Conservation (phyloP, 2,329 filamentous ascomycete genomes). For the Calonectria fujianensis region DNA sequence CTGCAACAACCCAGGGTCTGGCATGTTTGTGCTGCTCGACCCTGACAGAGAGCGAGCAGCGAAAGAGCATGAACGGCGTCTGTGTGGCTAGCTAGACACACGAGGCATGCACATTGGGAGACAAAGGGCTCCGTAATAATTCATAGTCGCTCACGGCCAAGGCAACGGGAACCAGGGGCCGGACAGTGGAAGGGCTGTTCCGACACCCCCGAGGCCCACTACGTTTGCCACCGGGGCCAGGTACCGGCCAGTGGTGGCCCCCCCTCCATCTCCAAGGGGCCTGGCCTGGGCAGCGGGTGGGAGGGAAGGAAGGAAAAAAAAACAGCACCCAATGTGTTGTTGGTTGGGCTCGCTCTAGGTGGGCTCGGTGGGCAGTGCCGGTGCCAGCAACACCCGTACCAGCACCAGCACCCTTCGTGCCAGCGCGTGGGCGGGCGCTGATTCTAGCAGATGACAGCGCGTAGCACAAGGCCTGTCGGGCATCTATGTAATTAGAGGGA, state of each 20-base stretch:
- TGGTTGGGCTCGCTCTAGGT: constrained; percentile 31
- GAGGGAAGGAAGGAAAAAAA: neutral
- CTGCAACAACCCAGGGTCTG: constrained; percentile 3
- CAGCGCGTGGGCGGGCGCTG: neutral
- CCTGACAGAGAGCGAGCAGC: neutral
- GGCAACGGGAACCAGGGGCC: constrained; percentile 54
- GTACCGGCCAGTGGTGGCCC: constrained; percentile 41
- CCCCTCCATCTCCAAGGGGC: constrained; percentile 18
- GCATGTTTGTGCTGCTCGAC: constrained; percentile 21
- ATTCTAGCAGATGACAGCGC: constrained; percentile 26
- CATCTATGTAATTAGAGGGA: constrained; percentile 26
- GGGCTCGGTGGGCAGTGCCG: constrained; percentile 22
- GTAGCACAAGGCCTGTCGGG: constrained; percentile 26
- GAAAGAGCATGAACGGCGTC: constrained; percentile 13
- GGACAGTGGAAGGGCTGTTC: constrained; percentile 47
- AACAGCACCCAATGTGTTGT: constrained; percentile 16
- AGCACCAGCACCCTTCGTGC: neutral
- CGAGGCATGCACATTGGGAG: constrained; percentile 3
- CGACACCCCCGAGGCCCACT: constrained; percentile 45
- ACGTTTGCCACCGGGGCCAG: constrained; percentile 48
- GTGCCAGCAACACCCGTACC: neutral
- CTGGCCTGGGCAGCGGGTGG: neutral
- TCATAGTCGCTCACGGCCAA: constrained; percentile 47
- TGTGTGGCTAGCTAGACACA: constrained; percentile 15
- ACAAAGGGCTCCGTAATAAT: constrained; percentile 21